phyloP scores from a whole-genome alignment of 495 filamentous ascomycete species.

The Xylaria telfairii region DNA sequence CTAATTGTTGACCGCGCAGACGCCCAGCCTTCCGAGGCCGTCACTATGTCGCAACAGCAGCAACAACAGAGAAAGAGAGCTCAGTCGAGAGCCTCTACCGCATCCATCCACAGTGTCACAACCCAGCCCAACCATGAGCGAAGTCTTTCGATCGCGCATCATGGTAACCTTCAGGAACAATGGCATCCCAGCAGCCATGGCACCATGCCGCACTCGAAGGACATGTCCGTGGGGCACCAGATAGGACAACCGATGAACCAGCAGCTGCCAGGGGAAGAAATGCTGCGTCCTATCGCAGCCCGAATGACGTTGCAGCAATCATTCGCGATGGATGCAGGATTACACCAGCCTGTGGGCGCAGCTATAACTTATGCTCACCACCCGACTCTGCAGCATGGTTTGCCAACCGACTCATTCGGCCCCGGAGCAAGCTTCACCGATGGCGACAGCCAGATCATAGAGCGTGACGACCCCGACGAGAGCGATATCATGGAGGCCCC shows the following conservation, averaged over 20 bases:
- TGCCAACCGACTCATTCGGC: slow-evolving; percentile 58
- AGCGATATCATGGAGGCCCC: slow-evolving; percentile 58
- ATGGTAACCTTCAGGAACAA: slow-evolving; percentile 61
- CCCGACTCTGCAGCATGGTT: slow-evolving; percentile 59
- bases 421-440: slow-evolving; percentile 67
- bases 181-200: slow-evolving; percentile 56
- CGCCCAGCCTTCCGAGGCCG: slow-evolving; percentile 24
- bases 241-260: slow-evolving; percentile 20
- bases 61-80: slow-evolving; percentile 63
- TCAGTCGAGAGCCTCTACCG: slow-evolving; percentile 81
- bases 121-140: slow-evolving; percentile 73
- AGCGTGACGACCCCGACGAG: slow-evolving; percentile 70
- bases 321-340: slow-evolving; percentile 55
- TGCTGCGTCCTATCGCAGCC: slow-evolving; percentile 60
- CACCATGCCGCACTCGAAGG: slow-evolving; percentile 45
- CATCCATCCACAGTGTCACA: slow-evolving; percentile 74
- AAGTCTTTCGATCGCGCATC: slow-evolving; percentile 51
- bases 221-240: slow-evolving; percentile 36
- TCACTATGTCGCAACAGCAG: slow-evolving; percentile 39
- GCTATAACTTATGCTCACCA: slow-evolving; percentile 58
- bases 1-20: slow-evolving; percentile 33
- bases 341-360: slow-evolving; percentile 57
- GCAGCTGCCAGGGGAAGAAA: slow-evolving; percentile 69
- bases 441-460: slow-evolving; percentile 69
- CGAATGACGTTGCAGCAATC: slow-evolving; percentile 60